Base-by-base conservation (phyloP, 164 flowering plant genomes). In the Tetrastigma voinierianum region DNA sequence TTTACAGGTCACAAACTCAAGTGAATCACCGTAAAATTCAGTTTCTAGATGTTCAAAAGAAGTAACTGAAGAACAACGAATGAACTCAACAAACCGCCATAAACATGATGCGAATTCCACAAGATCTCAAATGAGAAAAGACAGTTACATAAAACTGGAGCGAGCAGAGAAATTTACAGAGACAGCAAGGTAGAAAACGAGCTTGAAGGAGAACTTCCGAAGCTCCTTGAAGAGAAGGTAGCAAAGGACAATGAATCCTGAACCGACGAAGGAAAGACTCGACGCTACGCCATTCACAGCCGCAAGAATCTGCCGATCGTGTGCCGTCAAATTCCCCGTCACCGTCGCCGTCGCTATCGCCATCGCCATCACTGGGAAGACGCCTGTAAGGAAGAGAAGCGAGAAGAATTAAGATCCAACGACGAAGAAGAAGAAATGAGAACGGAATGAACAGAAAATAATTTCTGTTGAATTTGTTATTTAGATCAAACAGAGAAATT, bases 141-240 rank as follows among this genome's bases (percentile, higher is more conserved):
- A 15, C 25, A 43, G 49, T 32, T 32, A 7, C 14, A 47, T 15
- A 21, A 59, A 56, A 40, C 40, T 13, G 20, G 16, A 8, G 55
- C 16, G 46, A 18, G 20, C n/a, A 44, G 10, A 23, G 19, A 10
- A 21, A 64, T 78, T 43, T 75, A 91, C 97, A 32, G 96, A 85
- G 76, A 95, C 88, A 55, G 98, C 97, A 70, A 95, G 98, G 77
- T 76, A 95, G 89, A 95, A 91, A 71, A 94, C 96, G 71, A 94
- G 98, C 85, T 94, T 94, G 86, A 91, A 94, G 68, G 97, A 88
- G 86, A 91, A 91, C 77, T 94, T 94, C 76, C 96, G 96, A 20
- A 91, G 96, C 20, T 95, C 97, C 56, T 86, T 89, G 83, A 95
- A 90, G 73, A 87, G 87, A 5, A 87, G 23, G 77, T 95, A 95